Percentiles rank a stretch among this genome's conserved stretches.
Conservation (phyloP, 441 rosid genomes). For the Erodium moschatum region DNA sequence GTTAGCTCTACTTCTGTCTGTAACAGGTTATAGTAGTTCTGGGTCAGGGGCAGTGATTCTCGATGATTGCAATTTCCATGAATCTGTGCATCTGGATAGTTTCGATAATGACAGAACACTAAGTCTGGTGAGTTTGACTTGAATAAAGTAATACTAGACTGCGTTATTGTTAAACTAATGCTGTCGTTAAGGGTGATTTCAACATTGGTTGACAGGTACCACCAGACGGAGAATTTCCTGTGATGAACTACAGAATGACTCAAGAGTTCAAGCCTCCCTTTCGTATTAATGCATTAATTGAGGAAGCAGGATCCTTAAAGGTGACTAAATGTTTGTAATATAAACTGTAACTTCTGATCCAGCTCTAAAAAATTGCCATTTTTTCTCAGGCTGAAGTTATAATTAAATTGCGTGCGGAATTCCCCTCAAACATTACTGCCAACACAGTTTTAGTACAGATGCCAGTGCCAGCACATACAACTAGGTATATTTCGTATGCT, state of each 20-base stretch:
- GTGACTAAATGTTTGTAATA: slow-evolving; percentile 17
- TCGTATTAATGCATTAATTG: slow-evolving; percentile 79
- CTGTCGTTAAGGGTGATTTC: background rate
- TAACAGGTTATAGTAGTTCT: slow-evolving; percentile 71
- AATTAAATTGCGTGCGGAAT: slow-evolving; percentile 77
- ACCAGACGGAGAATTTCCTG: slow-evolving; percentile 59
- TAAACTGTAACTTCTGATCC: too few relatives aligned
- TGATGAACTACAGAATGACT: slow-evolving; percentile 98
- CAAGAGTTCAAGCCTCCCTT: slow-evolving; percentile 99
- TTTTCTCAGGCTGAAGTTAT: slow-evolving; percentile 70
- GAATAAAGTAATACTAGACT: background rate
- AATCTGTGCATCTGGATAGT: slow-evolving; percentile 91
- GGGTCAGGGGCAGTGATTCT: slow-evolving; percentile 81
- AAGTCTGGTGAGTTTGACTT: slow-evolving; percentile 58
- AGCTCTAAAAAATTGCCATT: too few relatives aligned
- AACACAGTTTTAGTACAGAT: slow-evolving; percentile 75
- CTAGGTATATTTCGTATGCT: slow-evolving; percentile 41
- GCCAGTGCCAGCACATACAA: slow-evolving; percentile 88
- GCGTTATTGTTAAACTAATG: background rate
- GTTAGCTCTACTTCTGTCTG: slow-evolving; percentile 13
- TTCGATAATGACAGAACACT: slow-evolving; percentile 84
- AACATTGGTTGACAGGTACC: slow-evolving; percentile 76
- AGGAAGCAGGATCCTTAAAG: slow-evolving; percentile 90
- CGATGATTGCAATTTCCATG: slow-evolving; percentile 97
- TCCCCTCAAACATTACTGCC: slow-evolving; percentile 66